phyloP scores from a whole-genome alignment of 2,329 filamentous ascomycete species.

The Penicillium hordei region DNA sequence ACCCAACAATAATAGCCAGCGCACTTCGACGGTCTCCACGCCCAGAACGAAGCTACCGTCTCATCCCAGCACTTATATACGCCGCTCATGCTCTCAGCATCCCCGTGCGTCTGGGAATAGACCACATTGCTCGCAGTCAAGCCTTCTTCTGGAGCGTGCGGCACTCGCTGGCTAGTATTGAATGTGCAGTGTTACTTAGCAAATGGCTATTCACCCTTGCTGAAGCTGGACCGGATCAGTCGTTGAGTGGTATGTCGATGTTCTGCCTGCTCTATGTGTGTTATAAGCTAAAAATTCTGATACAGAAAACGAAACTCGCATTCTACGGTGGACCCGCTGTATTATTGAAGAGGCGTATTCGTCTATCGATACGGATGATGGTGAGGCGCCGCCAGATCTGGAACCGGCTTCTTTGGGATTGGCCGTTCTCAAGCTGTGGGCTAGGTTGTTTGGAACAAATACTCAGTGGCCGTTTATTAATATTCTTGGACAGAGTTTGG shows the following conservation, averaged over 20 bases:
- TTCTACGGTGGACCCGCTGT: slow-evolving; percentile 34
- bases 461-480: slow-evolving; percentile 39
- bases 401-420: slow-evolving; percentile 30
- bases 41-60: slow-evolving; percentile 58
- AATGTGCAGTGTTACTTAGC: slow-evolving; percentile 44
- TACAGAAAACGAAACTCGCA: slow-evolving; percentile 34
- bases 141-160: slow-evolving; percentile 41
- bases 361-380: slow-evolving; percentile 32
- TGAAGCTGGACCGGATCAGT: slow-evolving; percentile 27
- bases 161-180: slow-evolving; percentile 37
- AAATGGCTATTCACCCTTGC: slow-evolving; percentile 46
- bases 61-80: slow-evolving; percentile 66
- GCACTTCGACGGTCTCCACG: slow-evolving; percentile 60
- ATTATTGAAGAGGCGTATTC: slow-evolving; percentile 36
- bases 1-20: slow-evolving; percentile 61
- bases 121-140: slow-evolving; percentile 39
- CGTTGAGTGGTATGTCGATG: slow-evolving; percentile 26
- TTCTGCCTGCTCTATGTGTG: neutral
- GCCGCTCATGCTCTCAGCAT: slow-evolving; percentile 68
- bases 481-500: slow-evolving; percentile 32
- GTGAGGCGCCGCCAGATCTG: slow-evolving; percentile 21
- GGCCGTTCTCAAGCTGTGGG: slow-evolving; percentile 34
- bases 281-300: neutral
- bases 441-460: slow-evolving; percentile 33
- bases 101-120: slow-evolving; percentile 39